phyloP scores from a whole-genome alignment of 225 moss, liverwort and hornwort genomes.

The Neckera pumila region DNA sequence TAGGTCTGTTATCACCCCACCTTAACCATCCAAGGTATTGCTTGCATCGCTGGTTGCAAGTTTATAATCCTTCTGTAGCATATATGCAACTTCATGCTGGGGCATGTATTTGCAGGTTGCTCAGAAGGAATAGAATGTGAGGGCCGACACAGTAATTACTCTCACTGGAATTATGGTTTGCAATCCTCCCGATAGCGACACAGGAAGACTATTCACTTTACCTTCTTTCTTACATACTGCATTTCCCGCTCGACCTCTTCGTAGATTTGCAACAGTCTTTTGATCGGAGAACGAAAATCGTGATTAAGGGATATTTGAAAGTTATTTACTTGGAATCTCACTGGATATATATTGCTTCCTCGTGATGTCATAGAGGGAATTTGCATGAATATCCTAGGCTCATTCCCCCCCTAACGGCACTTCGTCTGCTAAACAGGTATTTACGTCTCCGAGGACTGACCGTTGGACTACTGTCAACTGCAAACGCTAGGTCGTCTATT shows the following conservation, averaged over 20 bases:
- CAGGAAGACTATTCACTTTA: not conserved
- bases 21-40: too few species aligned
- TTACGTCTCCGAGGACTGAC: not conserved
- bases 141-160: too few species aligned
- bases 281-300: not conserved
- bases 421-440: not conserved
- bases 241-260: too few species aligned
- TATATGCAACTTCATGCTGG: not conserved
- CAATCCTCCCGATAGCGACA: not conserved
- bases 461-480: not conserved
- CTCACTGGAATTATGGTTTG: not conserved
- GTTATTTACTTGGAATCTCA: not conserved
- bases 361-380: too few species aligned
- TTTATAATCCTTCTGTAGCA: too few species aligned
- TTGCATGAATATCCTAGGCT: not conserved
- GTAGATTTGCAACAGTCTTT: not conserved
- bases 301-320: too few species aligned
- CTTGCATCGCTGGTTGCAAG: not conserved
- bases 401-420: not conserved
- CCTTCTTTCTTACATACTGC: not conserved
- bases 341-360: not conserved
- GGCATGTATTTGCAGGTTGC: too few species aligned
- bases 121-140: not conserved
- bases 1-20: not conserved
- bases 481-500: not conserved